A percentile compares a stretch with the other conserved stretches of the same genome.
Conservation (phyloP, 768 basidiomycete species). For the Vararia minispora region DNA sequence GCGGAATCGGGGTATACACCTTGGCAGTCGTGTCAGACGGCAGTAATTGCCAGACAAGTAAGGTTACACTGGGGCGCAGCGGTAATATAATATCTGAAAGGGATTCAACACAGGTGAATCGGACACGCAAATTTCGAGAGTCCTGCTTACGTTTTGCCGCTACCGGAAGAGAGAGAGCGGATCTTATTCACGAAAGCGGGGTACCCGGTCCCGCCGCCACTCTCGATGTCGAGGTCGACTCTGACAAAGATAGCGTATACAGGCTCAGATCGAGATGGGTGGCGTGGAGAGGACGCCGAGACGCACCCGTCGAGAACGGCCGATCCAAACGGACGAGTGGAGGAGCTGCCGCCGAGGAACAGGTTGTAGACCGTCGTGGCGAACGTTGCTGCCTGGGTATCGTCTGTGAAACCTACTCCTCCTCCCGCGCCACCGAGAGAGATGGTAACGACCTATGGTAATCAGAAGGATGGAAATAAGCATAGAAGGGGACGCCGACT, state of each 20-base stretch:
- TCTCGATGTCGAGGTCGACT: constrained; percentile 29
- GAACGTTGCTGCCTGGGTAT: constrained; percentile 26
- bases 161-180: constrained; percentile 22
- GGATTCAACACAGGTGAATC: constrained; percentile 1
- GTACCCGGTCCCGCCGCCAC: constrained; percentile 22
- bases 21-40: too few species aligned
- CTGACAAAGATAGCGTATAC: constrained; percentile 10
- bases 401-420: constrained; percentile 26
- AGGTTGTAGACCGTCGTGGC: constrained; percentile 30
- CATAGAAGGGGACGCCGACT: too few species aligned
- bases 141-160: constrained; percentile 23
- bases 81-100: constrained; percentile 22
- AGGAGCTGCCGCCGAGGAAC: constrained; percentile 34
- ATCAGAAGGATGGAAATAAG: too few species aligned
- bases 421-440: constrained; percentile 34
- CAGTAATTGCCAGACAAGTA: too few species aligned
- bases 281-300: not conserved
- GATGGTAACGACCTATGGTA: constrained; percentile 34
- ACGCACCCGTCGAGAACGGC: constrained; percentile 36
- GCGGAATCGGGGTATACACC: constrained; percentile 27
- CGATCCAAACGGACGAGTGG: constrained; percentile 31
- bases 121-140: not conserved
- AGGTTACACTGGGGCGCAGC: constrained; percentile 32
- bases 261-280: too few species aligned
- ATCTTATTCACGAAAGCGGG: constrained; percentile 26